Evolutionary conservation across 345 rosid genomes (phyloP).

Genomic region (Noccaea caerulescens): DNA sequence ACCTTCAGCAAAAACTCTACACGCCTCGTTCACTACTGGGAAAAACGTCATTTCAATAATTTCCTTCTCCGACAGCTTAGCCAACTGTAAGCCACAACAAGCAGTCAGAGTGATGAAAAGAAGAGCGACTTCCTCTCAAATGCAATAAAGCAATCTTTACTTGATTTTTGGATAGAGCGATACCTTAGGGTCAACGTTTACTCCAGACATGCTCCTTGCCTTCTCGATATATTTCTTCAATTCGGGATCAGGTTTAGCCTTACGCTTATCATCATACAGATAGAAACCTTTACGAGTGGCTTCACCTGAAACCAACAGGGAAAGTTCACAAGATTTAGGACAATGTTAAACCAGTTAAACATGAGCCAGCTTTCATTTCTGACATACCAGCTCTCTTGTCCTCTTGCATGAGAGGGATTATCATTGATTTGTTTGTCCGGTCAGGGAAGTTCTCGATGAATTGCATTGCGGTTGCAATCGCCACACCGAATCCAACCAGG

Average conservation of each 20-base stretch:
- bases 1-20: constrained; percentile 89
- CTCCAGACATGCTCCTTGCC: constrained; percentile 81
- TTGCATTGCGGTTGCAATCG: constrained; percentile 74
- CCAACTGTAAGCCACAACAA: constrained; percentile 55
- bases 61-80: constrained; percentile 72
- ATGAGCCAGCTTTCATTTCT: constrained; percentile 6
- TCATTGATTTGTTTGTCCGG: constrained; percentile 82
- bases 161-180: constrained; percentile 26
- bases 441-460: constrained; percentile 84
- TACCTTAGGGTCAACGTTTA: constrained; percentile 74
- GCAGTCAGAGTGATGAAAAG: constrained; percentile 15
- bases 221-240: constrained; percentile 74
- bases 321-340: constrained; percentile 25
- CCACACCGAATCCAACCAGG: constrained; percentile 95
- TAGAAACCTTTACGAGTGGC: constrained; percentile 82
- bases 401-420: constrained; percentile 83
- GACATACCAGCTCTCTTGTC: constrained; percentile 83
- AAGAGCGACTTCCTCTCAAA: constrained; percentile 22
- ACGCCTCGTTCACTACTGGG: constrained; percentile 96
- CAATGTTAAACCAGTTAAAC: constrained; percentile 12
- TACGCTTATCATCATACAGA: constrained; percentile 75
- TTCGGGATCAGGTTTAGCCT: constrained; percentile 89
- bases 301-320: constrained; percentile 65
- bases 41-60: constrained; percentile 92
- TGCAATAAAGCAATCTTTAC: not conserved